Base-by-base conservation (phyloP, 2,329 filamentous ascomycete genomes). In the Domatiomyces catenatus region DNA sequence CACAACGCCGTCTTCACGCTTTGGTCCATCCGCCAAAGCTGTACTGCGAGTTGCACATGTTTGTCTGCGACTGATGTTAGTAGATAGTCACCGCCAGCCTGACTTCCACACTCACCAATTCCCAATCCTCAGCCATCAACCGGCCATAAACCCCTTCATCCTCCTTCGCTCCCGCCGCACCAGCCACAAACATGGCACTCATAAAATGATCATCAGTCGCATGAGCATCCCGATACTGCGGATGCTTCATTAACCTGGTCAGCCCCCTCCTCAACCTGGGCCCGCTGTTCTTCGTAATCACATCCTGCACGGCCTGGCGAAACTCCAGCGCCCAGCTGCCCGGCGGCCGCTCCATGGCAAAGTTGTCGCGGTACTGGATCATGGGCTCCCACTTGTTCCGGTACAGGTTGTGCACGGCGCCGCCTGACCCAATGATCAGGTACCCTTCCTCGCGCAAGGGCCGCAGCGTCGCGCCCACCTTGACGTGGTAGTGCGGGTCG, bases 181-280 rank as follows among this genome's bases (percentile, higher is more conserved):
- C 81, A 0, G 79, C 76, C 0, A 80, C 74, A 64, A 84, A 84
- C 58, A 79, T 68, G 2, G 76, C 71, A 0, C 79, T 67, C 76
- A 84, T 83, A 56, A 81, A 84, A 60, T 84, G 80, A 61, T 84
- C 81, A 59, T 85, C 81, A 0, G 81, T 84, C 0, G 71, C 80
- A 64, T 84, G 81, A 0, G 81, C 81, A 57, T 83, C 80, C 15
- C 80, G 66, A 59, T 75, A 84, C 46, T 70, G 67, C 0, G 80
- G 80, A 59, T 83, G 76, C 67, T 84, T 83, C 79, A 84, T 83
- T 57, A 84, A 60, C 26, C 79, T 69, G 1, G 77, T 78, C 49
- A 81, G 69, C 0, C 71, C 74, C 2, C 75, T 67, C 2, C 78
- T 64, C 47, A 83, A 60, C 22, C 64, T 62, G 5, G 78, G 77